Evolutionary conservation across 2,329 filamentous ascomycete species (phyloP), one percentile per base, ranked within the genome.

Genomic region (Alternaria triticina): DNA sequence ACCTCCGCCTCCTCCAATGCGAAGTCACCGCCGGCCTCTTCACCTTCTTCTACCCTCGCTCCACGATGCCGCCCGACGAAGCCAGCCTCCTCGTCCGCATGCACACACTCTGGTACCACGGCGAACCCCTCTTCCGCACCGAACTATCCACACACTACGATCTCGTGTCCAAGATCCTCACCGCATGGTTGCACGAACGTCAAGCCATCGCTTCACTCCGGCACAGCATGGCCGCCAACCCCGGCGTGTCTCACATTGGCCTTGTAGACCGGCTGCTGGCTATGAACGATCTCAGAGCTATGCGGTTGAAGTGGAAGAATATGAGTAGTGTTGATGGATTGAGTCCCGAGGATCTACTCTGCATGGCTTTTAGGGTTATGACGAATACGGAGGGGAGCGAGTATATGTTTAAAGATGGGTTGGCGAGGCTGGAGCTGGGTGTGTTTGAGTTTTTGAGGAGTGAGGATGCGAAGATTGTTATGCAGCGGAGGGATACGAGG

Each of bases 221-320:
- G 3, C 70, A 73, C 52, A 62, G 68, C 2, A 61, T 79, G 49
- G 62, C 70, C 0, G 57, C 64, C 5, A 67, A 70, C 15, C 74
- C 77, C 5, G 74, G 74, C 10, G 65, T 76, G 9, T 65, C 59
- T 3, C 68, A 70, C 20, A 54, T 71, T 3, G 76, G 72, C 23
- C 69, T 78, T 13, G 70, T 76, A 15, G 77, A 77, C 33, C 72
- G 76, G 1, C 64, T 79, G 1, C 61, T 79, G 1, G 76, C 76
- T 0, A 75, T 79, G 70, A 79, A 79, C 50, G 77, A 79, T 44
- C 66, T 79, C 9, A 67, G 77, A 20, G 69, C 75, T 7, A 74
- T 78, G 70, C 62, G 75, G 12, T 57, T 78, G 27, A 78, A 77
- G 62, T 79, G 77, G 77, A 79, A 78, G 65, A 75, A 75, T 17